phyloP scores from a whole-genome alignment of 2,329 filamentous ascomycete genomes.

The Pleomassaria siparia region DNA sequence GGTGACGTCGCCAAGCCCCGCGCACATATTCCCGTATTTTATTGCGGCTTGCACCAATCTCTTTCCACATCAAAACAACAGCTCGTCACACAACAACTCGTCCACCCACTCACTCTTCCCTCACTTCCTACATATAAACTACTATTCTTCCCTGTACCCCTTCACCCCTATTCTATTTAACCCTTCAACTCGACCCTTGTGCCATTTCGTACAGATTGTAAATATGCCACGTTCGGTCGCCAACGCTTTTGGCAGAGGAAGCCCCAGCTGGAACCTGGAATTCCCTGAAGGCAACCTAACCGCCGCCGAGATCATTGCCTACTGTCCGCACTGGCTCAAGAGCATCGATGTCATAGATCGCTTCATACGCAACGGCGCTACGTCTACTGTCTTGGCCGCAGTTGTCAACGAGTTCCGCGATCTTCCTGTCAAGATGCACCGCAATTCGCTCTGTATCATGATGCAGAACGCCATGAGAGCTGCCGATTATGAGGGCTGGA shows the following conservation, averaged over 20 bases:
- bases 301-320: slow-evolving; percentile 12
- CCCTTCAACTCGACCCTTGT: not conserved
- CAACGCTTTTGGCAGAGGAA: not conserved
- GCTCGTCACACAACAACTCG: no score
- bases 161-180: not conserved
- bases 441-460: slow-evolving; percentile 5
- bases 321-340: slow-evolving; percentile 13
- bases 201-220: not conserved
- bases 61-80: no score
- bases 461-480: slow-evolving; percentile 5
- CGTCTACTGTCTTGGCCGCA: not conserved
- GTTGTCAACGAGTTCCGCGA: slow-evolving; percentile 10
- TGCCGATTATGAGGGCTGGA: slow-evolving; percentile 1
- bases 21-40: no score
- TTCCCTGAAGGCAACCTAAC: slow-evolving; percentile 14
- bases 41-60: no score
- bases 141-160: no score
- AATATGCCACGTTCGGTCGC: not conserved
- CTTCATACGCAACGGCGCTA: slow-evolving; percentile 11
- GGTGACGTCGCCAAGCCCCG: no score
- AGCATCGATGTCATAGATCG: slow-evolving; percentile 12
- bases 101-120: no score
- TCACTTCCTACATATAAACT: no score
- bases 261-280: slow-evolving; percentile 4
- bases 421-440: not conserved